These are phyloP conservation scores for Zangia roseola DNA, from an alignment of 768 basidiomycete species.

Conservation along the genomic window DNA sequence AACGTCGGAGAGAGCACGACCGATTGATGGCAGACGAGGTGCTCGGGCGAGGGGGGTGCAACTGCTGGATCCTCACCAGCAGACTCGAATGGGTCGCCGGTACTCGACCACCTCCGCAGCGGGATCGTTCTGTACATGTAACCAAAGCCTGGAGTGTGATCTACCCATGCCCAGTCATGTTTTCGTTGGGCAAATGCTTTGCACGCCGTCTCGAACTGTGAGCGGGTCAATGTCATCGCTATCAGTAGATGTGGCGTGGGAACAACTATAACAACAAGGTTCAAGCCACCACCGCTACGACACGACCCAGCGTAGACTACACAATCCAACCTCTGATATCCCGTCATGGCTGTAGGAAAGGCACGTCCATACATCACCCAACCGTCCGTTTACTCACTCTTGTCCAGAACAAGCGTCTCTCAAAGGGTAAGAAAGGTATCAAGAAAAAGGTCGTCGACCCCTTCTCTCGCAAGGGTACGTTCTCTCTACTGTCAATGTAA, in stretches of 20 bases:
- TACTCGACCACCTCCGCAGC: conserved; percentile 14
- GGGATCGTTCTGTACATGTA: conserved; percentile 44
- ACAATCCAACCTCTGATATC: conserved; percentile 43
- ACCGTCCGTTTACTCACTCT: conserved; percentile 1
- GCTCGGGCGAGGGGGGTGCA: conserved; percentile 26
- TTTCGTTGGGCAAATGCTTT: conserved; percentile 45
- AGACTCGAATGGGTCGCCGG: conserved; percentile 15
- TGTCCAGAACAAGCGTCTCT: conserved; percentile 90
- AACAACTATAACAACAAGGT: conserved; percentile 51
- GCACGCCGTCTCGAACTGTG: conserved; percentile 60
- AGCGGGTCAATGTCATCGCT: conserved; percentile 44
- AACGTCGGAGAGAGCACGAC: conserved; percentile 78
- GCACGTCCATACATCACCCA: conserved; percentile 38
- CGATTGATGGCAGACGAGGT: conserved; percentile 56
- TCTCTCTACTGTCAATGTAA: not conserved
- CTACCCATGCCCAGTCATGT: conserved; percentile 59
- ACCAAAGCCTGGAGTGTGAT: conserved; percentile 48
- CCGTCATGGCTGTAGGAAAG: conserved; percentile 87
- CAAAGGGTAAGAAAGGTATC: conserved; percentile 98
- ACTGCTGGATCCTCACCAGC: conserved; percentile 43
- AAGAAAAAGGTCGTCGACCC: conserved; percentile 99
- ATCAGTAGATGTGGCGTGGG: conserved; percentile 38
- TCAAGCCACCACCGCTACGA: conserved; percentile 53
- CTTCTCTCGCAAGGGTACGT: conserved; percentile 95
- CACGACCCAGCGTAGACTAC: conserved; percentile 14